Conservation (phyloP, 371 early-diverging fungal species). For the Lichtheimia ramosa region DNA sequence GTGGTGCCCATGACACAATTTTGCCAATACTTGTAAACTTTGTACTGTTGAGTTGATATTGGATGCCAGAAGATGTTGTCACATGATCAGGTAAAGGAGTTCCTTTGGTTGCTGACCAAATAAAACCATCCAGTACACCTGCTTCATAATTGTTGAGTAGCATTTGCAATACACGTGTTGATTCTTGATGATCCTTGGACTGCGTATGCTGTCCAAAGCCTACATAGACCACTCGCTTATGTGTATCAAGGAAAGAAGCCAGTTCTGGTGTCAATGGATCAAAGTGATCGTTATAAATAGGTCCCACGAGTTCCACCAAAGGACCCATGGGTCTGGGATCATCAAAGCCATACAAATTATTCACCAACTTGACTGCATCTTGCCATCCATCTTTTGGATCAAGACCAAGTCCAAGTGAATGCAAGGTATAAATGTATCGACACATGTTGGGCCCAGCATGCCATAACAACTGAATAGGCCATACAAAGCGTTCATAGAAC, state of each 20-base stretch:
- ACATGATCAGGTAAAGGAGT: background rate
- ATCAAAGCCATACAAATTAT: conserved; percentile 23
- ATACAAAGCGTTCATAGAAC: conserved; percentile 15
- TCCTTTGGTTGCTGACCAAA: background rate
- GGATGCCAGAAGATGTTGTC: background rate
- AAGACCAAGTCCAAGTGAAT: background rate
- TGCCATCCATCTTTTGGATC: background rate
- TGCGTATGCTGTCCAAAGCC: conserved; percentile 31
- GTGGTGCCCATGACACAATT: too few species aligned
- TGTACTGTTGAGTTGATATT: too few species aligned
- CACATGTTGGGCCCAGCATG: background rate
- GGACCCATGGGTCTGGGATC: conserved; percentile 31
- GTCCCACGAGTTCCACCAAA: conserved; percentile 33
- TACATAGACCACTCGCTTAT: conserved; percentile 24
- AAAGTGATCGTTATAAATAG: conserved; percentile 20
- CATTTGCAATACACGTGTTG: background rate
- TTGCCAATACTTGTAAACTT: too few species aligned
- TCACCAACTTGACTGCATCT: conserved; percentile 20
- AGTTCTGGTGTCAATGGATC: conserved; percentile 16
- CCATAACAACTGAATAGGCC: conserved; percentile 1
- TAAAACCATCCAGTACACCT: background rate
- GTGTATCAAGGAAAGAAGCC: conserved; percentile 17
- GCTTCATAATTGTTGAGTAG: background rate
- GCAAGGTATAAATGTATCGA: background rate
- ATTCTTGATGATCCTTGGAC: background rate